These are phyloP conservation scores for Apophysomyces ossiformis DNA, from an alignment of 371 early-diverging fungal species.

Conservation along the genomic window DNA sequence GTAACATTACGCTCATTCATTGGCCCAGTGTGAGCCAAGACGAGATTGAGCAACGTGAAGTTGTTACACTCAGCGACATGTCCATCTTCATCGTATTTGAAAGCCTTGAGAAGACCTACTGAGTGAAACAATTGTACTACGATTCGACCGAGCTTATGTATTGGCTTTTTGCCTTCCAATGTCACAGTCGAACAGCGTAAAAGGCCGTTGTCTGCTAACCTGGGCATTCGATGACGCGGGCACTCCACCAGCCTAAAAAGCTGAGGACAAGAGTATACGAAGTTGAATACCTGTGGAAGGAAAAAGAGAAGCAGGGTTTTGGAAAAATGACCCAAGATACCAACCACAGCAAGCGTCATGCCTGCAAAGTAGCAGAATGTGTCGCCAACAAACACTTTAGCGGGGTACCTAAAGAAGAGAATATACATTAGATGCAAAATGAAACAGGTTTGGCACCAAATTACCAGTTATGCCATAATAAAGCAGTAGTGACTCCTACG, in stretches of 20 bases:
- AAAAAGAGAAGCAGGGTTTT: constrained; percentile 95
- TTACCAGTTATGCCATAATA: constrained; percentile 87
- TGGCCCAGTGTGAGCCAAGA: constrained; percentile 79
- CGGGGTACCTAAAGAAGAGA: constrained; percentile 70
- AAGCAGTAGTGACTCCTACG: constrained; percentile 80
- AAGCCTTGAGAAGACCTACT: constrained; percentile 51
- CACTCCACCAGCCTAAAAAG: constrained; percentile 94
- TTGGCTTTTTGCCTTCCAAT: constrained; percentile 34
- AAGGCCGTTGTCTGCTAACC: constrained; percentile 53
- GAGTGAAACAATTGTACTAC: constrained; percentile 42
- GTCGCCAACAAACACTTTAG: constrained; percentile 96
- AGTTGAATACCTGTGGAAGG: constrained; percentile 96
- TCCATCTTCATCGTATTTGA: constrained; percentile 67
- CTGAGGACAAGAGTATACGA: constrained; percentile 94
- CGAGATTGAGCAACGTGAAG: constrained; percentile 90
- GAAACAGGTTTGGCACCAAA: constrained; percentile 8
- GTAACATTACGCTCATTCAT: constrained; percentile 75
- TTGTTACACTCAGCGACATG: constrained; percentile 73
- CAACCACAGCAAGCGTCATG: constrained; percentile 97
- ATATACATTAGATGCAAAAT: neutral
- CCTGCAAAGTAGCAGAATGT: constrained; percentile 98
- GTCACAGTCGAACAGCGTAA: constrained; percentile 50
- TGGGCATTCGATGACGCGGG: constrained; percentile 97
- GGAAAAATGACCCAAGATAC: constrained; percentile 91
- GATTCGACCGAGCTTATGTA: constrained; percentile 38